Percentiles rank a stretch among this genome's conserved stretches.
These are phyloP conservation scores for Lepiota subincarnata DNA, from an alignment of 768 basidiomycete species.

Conservation along the genomic window DNA sequence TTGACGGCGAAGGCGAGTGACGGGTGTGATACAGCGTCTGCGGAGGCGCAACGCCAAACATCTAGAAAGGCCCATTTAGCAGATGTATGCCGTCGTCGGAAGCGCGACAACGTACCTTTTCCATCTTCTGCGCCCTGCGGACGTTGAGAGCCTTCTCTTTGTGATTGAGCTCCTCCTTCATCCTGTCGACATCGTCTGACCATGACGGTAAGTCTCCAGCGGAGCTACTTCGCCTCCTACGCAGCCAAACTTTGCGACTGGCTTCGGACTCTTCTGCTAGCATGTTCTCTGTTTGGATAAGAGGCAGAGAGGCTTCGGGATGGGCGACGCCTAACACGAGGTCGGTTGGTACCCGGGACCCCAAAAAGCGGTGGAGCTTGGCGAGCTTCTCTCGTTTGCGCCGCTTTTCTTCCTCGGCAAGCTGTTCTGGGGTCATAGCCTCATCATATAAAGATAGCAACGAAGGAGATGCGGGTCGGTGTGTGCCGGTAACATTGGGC, in stretches of 20 bases:
- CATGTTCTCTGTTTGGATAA: conserved; percentile 3
- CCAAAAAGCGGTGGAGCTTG: conserved; percentile 80
- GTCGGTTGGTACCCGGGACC: conserved; percentile 71
- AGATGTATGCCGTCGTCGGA: background rate
- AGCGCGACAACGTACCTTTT: conserved; percentile 53
- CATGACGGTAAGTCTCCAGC: conserved; percentile 43
- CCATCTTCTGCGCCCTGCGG: conserved; percentile 80
- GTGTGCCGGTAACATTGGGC: conserved; percentile 21
- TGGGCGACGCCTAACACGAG: conserved; percentile 54
- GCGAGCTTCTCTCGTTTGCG: conserved; percentile 74
- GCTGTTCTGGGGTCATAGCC: conserved; percentile 46
- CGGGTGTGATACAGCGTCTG: conserved; percentile 75
- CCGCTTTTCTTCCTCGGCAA: conserved; percentile 57
- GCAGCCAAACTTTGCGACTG: conserved; percentile 38
- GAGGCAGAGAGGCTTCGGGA: conserved; percentile 18
- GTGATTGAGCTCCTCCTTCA: conserved; percentile 67
- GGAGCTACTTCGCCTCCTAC: conserved; percentile 51
- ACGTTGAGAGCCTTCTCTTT: conserved; percentile 79
- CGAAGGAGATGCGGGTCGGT: conserved; percentile 32
- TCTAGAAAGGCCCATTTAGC: conserved; percentile 33
- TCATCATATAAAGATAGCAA: conserved; percentile 48
- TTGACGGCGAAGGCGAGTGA: conserved; percentile 35
- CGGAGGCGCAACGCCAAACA: conserved; percentile 80
- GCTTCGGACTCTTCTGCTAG: conserved; percentile 15
- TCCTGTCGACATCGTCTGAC: conserved; percentile 54